Evolutionary conservation across 139 green algal species (phyloP).

Genomic region (Coccomyxa sp.): DNA sequence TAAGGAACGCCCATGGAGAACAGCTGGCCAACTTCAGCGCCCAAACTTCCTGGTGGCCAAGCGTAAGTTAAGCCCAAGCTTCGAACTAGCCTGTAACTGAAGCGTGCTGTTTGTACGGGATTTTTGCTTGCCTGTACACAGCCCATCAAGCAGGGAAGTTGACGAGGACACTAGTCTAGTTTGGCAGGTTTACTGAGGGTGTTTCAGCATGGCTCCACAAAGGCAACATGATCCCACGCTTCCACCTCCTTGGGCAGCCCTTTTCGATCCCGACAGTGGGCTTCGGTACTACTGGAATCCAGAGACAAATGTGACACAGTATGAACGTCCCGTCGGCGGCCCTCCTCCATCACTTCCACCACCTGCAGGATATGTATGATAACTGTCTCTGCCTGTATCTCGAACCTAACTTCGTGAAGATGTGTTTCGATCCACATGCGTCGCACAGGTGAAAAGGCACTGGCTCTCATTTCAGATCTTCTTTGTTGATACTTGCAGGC

Average conservation of each 20-base stretch:
- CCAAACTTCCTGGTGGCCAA: too few relatives aligned
- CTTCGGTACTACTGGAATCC: slow-evolving; percentile 86
- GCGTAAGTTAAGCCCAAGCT: too few relatives aligned
- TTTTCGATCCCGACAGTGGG: slow-evolving; percentile 45
- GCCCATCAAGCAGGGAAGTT: too few relatives aligned
- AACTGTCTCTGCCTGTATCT: neutral
- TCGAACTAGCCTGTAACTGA: too few relatives aligned
- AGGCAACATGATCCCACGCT: slow-evolving; percentile 38
- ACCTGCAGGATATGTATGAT: neutral
- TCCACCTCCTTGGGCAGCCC: slow-evolving; percentile 36
- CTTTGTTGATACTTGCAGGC: neutral
- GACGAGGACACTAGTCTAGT: too few relatives aligned
- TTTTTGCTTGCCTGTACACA: too few relatives aligned
- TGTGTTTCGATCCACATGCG: neutral
- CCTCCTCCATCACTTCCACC: neutral
- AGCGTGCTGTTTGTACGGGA: too few relatives aligned
- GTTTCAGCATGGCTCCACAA: neutral
- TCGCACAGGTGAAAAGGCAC: neutral
- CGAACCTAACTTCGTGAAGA: neutral
- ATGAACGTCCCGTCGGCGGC: slow-evolving; percentile 53
- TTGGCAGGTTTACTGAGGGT: too few relatives aligned
- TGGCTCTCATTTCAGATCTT: too few relatives aligned
- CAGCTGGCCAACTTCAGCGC: too few relatives aligned
- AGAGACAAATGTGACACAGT: slow-evolving; percentile 63
- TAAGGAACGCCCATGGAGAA: too few relatives aligned